Base-by-base conservation (phyloP, 2,329 filamentous ascomycete species). In the Colletotrichum liaoningense region DNA sequence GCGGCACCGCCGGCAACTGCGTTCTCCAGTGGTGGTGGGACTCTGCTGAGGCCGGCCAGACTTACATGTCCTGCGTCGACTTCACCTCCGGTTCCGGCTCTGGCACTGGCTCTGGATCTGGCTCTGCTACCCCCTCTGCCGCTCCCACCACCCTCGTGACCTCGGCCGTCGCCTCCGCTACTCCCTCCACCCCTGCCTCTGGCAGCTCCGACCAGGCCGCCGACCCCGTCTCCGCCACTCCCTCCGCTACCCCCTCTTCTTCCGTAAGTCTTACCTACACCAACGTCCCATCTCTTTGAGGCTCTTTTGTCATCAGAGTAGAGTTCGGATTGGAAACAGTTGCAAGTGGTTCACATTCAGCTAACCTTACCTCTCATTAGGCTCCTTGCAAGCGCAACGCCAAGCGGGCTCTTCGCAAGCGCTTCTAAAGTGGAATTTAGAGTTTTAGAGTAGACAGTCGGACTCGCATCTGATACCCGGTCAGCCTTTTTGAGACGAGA, bases 11-110 rank as follows among this genome's bases (percentile, higher is more conserved):
- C 24, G 89, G 89, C 52, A 81, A 83, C 74, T 85, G 84, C 65
- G 79, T 88, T 5, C 84, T 92, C 59, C 90, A 92, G 81, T 91
- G 90, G 89, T 91, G 84, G 81, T 92, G 90, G 90, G 84, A 90
- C 75, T 89, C 89, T 2, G 79, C 80, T n/a, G 83, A 83, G 73
- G 86, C 89, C 75, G 77, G 87, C 72, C 91, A 92, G 85, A 91
- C 90, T 24, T 92, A 92, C 79, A 88, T 91, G 83, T 86, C 86
- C 63, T 92, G 90, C 80, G 83, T 92, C 65, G 91, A 92, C 79
- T 92, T 93, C 72, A 78, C 76, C 57, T 66, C 67, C 63, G 55
- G 70, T 16, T 67, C 69, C 14, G 60, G 69, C 55, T 68, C 69
- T 46, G 68, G 55, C 35, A 55, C 71, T 49, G 71, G 63, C 46